Percentiles rank a stretch among this genome's conserved stretches.
Evolutionary conservation across 495 filamentous ascomycete species (phyloP).

Genomic region (Oleoguttula mirabilis): DNA sequence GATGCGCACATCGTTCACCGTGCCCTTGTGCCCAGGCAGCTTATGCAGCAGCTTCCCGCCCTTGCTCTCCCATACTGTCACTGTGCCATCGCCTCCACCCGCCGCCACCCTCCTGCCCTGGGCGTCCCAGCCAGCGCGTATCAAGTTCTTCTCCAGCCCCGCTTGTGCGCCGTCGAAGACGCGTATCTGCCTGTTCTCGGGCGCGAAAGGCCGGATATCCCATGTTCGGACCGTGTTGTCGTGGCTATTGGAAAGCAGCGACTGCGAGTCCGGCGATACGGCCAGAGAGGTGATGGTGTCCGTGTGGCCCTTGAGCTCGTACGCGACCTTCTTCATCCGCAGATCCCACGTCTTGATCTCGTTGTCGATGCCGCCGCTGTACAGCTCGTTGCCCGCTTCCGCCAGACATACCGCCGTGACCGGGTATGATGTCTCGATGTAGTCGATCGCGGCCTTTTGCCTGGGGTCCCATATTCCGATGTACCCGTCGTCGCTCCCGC

Average conservation of each 20-base stretch:
- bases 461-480: conserved; percentile 94
- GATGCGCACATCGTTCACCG: conserved; percentile 90
- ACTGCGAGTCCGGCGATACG: conserved; percentile 83
- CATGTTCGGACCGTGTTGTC: conserved; percentile 89
- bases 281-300: conserved; percentile 85
- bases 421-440: conserved; percentile 82
- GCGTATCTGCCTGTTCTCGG: conserved; percentile 65
- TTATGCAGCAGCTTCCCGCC: conserved; percentile 84
- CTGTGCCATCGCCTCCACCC: conserved; percentile 80
- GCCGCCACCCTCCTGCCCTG: conserved; percentile 75
- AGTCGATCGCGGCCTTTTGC: conserved; percentile 77
- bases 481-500: conserved; percentile 82
- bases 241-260: conserved; percentile 81
- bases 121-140: conserved; percentile 83
- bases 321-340: conserved; percentile 75
- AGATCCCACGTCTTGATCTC: conserved; percentile 96
- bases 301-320: conserved; percentile 76
- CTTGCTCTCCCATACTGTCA: conserved; percentile 77
- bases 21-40: conserved; percentile 86
- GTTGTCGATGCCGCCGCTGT: conserved; percentile 90
- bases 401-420: conserved; percentile 83
- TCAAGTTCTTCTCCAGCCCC: conserved; percentile 84
- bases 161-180: conserved; percentile 81
- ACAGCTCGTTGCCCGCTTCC: conserved; percentile 91
- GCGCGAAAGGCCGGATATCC: conserved; percentile 93